Base-by-base conservation (phyloP, 371 early-diverging fungal species). In the Mycotypha africana region DNA sequence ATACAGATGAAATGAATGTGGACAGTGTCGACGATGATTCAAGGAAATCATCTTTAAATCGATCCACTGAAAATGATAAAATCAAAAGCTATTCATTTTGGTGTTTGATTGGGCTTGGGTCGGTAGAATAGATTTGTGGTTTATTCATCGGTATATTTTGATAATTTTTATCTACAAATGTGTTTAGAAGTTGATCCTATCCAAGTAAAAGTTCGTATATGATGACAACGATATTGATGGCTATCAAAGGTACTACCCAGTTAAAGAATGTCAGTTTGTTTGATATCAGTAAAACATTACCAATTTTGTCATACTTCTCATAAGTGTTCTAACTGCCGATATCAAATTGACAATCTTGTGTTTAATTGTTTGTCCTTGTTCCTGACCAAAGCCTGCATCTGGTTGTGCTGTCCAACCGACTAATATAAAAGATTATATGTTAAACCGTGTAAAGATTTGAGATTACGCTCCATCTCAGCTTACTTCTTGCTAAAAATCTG, bases 401-500 rank as follows among this genome's bases (percentile, higher is more conserved):
- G 76, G 56, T 65, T 85, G 73, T 60, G 67, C 71, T 72, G 78
- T 78, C 70, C 81, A 80, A 15, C 84, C 85, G 51, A 84, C 85
- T 81, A 59, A 1, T 20, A 40, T 55, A 38, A 19, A n/a, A 12
- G 44, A 35, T 43, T 11, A 17, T 35, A 19, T n/a, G 45, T 32
- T 20, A n/a, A 34, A 4, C n/a, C 40, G 11, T 3, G 12, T n/a
- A 16, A 31, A 9, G 32, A 39, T 43, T 20, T 21, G 25, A 30
- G 4, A 24, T 37, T 7, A 12, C 43, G 19, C 23, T 33, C 19
- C 16, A 6, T n/a, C n/a, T 9, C 5, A 40, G 65, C 80, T 65
- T 85, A 95, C 95, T 92, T 67, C 91, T 67, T 8, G 93, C 91
- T 23, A 97, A 77, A 56, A 97, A 97, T 25, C 97, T 82, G 44